These are phyloP conservation scores for Artemisia annua DNA, from an alignment of 129 eudicot genomes.

Conservation along the genomic window DNA sequence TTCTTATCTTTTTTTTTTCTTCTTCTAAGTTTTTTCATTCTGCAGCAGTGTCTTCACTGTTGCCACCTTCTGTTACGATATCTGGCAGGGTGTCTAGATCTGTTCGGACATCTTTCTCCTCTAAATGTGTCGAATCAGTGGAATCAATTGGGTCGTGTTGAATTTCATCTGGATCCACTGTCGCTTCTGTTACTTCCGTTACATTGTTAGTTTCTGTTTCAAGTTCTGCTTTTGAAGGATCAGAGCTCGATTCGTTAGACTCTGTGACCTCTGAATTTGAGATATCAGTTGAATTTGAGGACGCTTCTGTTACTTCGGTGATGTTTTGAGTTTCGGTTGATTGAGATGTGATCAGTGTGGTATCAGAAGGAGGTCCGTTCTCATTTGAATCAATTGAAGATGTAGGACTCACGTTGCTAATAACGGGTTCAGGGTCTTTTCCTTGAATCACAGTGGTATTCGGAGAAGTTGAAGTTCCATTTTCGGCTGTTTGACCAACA, in stretches of 20 bases:
- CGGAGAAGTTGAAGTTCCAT: conserved; percentile 22
- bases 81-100: conserved; percentile 67
- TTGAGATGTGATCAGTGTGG: conserved; percentile 22
- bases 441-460: conserved; percentile 24
- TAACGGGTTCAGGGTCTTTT: conserved; percentile 19
- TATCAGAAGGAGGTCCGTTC: conserved; percentile 26
- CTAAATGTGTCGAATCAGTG: conserved; percentile 40
- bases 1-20: background rate
- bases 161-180: conserved; percentile 20
- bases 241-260: conserved; percentile 15
- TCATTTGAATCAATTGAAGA: conserved; percentile 13
- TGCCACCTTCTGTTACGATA: conserved; percentile 52
- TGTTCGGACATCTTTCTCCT: conserved; percentile 50
- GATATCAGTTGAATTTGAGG: conserved; percentile 22
- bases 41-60: conserved; percentile 58
- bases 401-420: conserved; percentile 23
- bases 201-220: conserved; percentile 27
- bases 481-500: conserved; percentile 14
- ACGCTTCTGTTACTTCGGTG: conserved; percentile 23
- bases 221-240: conserved; percentile 12
- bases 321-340: conserved; percentile 26
- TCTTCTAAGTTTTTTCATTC: conserved; percentile 30
- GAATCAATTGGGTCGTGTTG: conserved; percentile 43
- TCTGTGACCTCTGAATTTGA: no score
- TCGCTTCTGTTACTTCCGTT: conserved; percentile 32